Evolutionary conservation across 352 stramenopile species (phyloP), one percentile per base, ranked within the genome.

Genomic region (Vaucheria bursata): DNA sequence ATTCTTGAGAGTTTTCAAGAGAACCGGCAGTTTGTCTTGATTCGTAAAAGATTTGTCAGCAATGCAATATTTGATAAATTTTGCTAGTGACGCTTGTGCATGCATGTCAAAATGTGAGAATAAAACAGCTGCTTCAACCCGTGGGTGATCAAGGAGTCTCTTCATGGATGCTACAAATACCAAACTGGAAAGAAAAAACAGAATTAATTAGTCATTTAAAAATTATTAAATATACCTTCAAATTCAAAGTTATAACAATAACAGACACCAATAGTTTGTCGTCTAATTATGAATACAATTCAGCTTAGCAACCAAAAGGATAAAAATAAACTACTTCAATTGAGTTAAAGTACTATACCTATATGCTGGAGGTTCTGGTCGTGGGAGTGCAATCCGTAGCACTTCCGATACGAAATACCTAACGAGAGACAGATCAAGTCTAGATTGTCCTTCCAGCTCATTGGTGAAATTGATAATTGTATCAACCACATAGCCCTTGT

Each of bases 401-500:
- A 69, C 59, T 8, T 18, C 59, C 5, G 4, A 18, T 4, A 69
- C 6, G 59, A 69, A 69, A 29, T 69, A 69, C 6, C 59, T 6
- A 6, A 69, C 59, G 18, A 69, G 59, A 8, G 59, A 69, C 59
- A 18, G 59, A 38, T 69, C 59, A 38, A 69, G 59, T 8, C 59
- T 6, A 18, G 59, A 6, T 34, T 6, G 59, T 8, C 59, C 59
- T 8, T 69, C 4, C 59, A 69, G 59, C 29, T 4, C 5, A 8
- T 4, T 29, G 5, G 59, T 38, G 34, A 69, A 69, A 8, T 69
- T 6, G 5, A 29, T 29, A 18, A 69, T 6, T 38, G 33, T 29
- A 38, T 69, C 6, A 6, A 69, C 59, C 8, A 69, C 59, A 38
- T 18, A 69, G 59, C 59, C 59, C 8, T 29, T 29, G 4, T 4